Conservation (phyloP, 768 basidiomycete genomes). For the Suillus subalutaceus region DNA sequence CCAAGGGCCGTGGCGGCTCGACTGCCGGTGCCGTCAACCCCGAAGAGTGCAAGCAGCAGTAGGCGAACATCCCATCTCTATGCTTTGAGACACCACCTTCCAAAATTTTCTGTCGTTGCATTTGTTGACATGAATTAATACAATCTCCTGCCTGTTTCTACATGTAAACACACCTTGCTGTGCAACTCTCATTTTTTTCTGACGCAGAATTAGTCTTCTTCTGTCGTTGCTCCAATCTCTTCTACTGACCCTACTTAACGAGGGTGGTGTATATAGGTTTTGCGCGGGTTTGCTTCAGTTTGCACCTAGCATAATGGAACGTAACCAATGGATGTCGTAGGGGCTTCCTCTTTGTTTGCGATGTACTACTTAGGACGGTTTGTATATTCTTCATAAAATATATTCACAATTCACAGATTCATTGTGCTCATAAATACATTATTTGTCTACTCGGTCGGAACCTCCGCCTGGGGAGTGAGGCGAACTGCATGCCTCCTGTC, state of each 20-base stretch:
- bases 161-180: slow-evolving; percentile 6
- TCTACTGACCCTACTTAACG: slow-evolving; percentile 5
- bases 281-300: slow-evolving; percentile 1
- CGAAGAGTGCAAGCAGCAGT: slow-evolving; percentile 95
- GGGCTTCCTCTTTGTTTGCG: slow-evolving; percentile 2
- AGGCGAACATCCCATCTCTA: slow-evolving; percentile 21
- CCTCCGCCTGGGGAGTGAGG: slow-evolving; percentile 52
- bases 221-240: slow-evolving; percentile 3
- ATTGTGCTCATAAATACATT: too few relatives aligned
- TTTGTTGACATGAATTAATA: slow-evolving; percentile 10
- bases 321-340: background rate
- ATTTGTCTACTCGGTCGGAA: slow-evolving; percentile 36
- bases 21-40: slow-evolving; percentile 51
- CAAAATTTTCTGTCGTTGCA: slow-evolving; percentile 7
- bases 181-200: slow-evolving; percentile 8
- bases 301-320: slow-evolving; percentile 7
- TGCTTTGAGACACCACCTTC: background rate
- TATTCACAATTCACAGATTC: background rate
- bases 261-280: slow-evolving; percentile 3
- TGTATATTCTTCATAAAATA: slow-evolving; percentile 4
- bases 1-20: slow-evolving; percentile 56
- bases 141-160: background rate
- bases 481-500: slow-evolving; percentile 49
- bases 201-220: background rate
- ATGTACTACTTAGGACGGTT: slow-evolving; percentile 5